A percentile compares a stretch with the other conserved stretches of the same genome.
These are phyloP conservation scores for Diplodia corticola DNA, from an alignment of 2,329 filamentous ascomycete species.

Conservation along the genomic window DNA sequence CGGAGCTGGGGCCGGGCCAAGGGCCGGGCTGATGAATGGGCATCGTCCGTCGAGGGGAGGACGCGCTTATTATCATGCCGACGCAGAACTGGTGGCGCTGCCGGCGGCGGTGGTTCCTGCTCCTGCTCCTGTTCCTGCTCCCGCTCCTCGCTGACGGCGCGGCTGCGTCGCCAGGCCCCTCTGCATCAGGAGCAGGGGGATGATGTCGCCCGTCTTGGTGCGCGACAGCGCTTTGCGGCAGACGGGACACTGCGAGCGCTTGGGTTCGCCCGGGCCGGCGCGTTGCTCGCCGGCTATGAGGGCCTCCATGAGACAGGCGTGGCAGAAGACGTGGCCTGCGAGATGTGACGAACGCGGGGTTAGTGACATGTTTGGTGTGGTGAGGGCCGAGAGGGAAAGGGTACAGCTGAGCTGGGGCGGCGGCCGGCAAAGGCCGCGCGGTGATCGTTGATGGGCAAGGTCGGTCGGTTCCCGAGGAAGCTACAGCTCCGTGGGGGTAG, in stretches of 20 bases:
- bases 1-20: no score
- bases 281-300: conserved; percentile 57
- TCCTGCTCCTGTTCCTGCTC: no score
- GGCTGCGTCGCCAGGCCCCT: conserved; percentile 15
- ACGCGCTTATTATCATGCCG: neutral
- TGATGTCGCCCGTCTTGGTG: conserved; percentile 43
- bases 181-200: conserved; percentile 27
- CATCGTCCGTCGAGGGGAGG: neutral
- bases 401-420: no score
- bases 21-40: neutral
- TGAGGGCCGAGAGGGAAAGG: neutral
- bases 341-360: neutral
- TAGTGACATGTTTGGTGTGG: neutral
- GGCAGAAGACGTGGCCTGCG: conserved; percentile 63
- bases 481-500: neutral
- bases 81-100: neutral
- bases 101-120: neutral
- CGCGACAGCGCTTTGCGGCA: conserved; percentile 48
- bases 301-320: conserved; percentile 62
- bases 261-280: conserved; percentile 44
- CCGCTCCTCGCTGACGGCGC: neutral
- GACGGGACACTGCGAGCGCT: conserved; percentile 49
- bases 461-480: neutral
- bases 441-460: no score
- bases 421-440: neutral